A percentile compares a stretch with the other conserved stretches of the same genome.
phyloP scores from a whole-genome alignment of 345 rosid species.

The Pistacia vera region DNA sequence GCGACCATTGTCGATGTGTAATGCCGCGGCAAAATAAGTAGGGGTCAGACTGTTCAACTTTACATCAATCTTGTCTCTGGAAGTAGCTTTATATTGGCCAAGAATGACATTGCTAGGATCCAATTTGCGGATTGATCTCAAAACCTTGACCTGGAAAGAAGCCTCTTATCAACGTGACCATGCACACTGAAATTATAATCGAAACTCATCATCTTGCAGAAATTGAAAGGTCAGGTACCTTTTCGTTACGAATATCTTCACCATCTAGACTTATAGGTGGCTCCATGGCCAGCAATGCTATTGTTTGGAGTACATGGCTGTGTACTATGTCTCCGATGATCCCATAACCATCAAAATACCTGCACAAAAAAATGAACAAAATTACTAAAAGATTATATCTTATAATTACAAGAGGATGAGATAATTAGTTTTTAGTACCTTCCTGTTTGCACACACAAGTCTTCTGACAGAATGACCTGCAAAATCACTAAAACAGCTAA shows the following conservation, averaged over 20 bases:
- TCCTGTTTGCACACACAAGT: slow-evolving; percentile 38
- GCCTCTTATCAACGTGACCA: background rate
- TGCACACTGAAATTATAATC: background rate
- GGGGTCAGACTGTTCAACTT: slow-evolving; percentile 47
- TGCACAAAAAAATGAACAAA: slow-evolving; percentile 20
- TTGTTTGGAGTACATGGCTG: slow-evolving; percentile 75
- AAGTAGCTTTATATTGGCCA: slow-evolving; percentile 67
- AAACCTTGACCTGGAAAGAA: slow-evolving; percentile 67
- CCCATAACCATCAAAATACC: slow-evolving; percentile 85
- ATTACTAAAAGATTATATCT: slow-evolving; percentile 11
- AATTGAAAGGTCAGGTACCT: slow-evolving; percentile 36
- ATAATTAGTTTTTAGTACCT: slow-evolving; percentile 36
- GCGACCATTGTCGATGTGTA: slow-evolving; percentile 78
- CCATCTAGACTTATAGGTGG: slow-evolving; percentile 81
- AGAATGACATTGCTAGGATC: slow-evolving; percentile 64
- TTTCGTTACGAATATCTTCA: slow-evolving; percentile 81
- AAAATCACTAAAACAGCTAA: slow-evolving; percentile 24
- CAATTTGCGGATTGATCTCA: slow-evolving; percentile 59
- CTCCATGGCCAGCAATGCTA: slow-evolving; percentile 84
- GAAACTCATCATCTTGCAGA: background rate
- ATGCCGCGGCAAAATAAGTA: slow-evolving; percentile 68
- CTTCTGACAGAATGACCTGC: slow-evolving; percentile 74
- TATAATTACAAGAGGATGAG: slow-evolving; percentile 5
- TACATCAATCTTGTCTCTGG: slow-evolving; percentile 41
- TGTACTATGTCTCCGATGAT: slow-evolving; percentile 72